Percentiles rank a stretch among this genome's conserved stretches.
These are phyloP conservation scores for Chlorella sp. DNA, from an alignment of 139 green algal genomes.

Conservation along the genomic window DNA sequence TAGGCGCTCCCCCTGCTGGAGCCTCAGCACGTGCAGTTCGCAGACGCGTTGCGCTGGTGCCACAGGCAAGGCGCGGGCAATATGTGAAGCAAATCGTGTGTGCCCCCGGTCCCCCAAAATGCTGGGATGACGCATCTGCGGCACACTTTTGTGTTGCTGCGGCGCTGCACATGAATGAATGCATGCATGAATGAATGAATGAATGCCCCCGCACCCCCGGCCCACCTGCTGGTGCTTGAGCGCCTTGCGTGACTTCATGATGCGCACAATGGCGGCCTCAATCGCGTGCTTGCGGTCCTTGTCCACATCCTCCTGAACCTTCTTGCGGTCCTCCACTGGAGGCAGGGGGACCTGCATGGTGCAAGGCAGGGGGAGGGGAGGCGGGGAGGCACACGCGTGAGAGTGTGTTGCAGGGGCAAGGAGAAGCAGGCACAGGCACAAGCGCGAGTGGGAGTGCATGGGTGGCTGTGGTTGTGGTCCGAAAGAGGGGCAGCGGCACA, in stretches of 20 bases:
- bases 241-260: constrained; percentile 69
- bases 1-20: too few species aligned
- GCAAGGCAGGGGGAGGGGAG: neutral
- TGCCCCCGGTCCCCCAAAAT: too few species aligned
- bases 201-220: neutral
- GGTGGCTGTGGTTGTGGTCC: too few species aligned
- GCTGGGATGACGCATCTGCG: too few species aligned
- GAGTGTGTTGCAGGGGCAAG: neutral
- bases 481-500: neutral
- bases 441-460: too few species aligned
- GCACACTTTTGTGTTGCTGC: neutral
- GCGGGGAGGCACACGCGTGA: neutral
- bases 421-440: neutral
- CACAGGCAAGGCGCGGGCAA: too few species aligned
- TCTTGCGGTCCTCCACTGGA: constrained; percentile 89
- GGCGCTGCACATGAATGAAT: neutral
- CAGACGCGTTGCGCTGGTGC: too few species aligned
- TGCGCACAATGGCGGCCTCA: constrained; percentile 65
- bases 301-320: constrained; percentile 96
- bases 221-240: constrained; percentile 80
- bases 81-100: too few species aligned
- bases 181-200: neutral
- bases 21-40: neutral
- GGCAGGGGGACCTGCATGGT: constrained; percentile 74
- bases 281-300: constrained; percentile 80